Base-by-base conservation (phyloP, 169 alveolate species). In the Cryptosporidium meleagridis region DNA sequence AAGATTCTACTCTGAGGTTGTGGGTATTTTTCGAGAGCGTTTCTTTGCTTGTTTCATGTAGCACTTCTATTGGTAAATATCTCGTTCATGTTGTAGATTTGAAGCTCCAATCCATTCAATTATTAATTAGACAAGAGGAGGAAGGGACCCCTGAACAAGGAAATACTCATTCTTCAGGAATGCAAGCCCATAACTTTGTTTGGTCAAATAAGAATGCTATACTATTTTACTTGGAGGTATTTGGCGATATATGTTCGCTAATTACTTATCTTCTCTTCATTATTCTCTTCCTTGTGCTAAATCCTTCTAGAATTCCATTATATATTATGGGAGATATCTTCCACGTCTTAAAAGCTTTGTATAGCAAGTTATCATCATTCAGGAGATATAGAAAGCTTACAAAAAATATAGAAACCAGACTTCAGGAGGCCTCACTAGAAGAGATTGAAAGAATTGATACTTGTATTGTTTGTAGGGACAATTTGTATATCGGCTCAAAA, bases 391-490 rank as follows among this genome's bases (percentile, higher is more conserved):
- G 93, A 69, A 93, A 91, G 37, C 59, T 85, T 18, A 84, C 93
- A 3, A 91, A 72, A 65, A 75, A 69, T 75, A 85, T 65, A 45
- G 91, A 62, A 58, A 70, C 69, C 41, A 93, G 94, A 70, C 94
- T 95, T 91, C 94, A 94, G 23, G 92, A 92, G 51, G 96, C 97
- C 10, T 93, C 97, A 8, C 87, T 91, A 65, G 97, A 93, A 45
- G 97, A 95, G 85, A 69, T 93, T 84, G 94, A 91, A 80, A 91
- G 86, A 70, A 95, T 80, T 65, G 96, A 94, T 29, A 96, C 96
- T 48, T 96, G 98, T 85, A 96, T 96, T 58, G 95, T 96, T 58
- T 96, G 98, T 86, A 89, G 97, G 23, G 98, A 96, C 67, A 91
- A 65, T 18, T 84, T 96, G 31, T 91, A 91, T 52, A 95, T 92